Conservation (phyloP, 2,329 filamentous ascomycete species). For the Aspergillus awamori region DNA sequence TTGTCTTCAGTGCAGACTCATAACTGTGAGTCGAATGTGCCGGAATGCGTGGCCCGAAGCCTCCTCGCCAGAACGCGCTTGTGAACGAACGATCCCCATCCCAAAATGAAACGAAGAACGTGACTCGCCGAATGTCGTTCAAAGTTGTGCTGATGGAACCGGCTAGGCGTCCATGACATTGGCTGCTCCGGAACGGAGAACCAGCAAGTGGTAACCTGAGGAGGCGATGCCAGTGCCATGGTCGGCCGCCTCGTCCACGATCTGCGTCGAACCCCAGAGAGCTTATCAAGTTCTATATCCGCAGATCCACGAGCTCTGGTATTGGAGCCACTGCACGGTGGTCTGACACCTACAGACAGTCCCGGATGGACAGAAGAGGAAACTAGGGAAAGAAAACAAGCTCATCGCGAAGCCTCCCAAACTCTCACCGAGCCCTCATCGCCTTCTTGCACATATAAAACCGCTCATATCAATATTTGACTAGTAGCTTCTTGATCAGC, state of each 20-base stretch:
- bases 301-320: neutral
- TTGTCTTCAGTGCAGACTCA: neutral
- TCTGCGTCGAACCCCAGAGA: neutral
- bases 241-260: neutral
- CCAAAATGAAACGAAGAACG: neutral
- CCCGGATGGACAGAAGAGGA: no score
- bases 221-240: neutral
- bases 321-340: neutral
- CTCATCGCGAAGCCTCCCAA: no score
- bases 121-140: neutral
- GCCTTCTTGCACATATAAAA: neutral
- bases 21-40: neutral
- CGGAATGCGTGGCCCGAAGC: neutral
- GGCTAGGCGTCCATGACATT: neutral
- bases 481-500: neutral
- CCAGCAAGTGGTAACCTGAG: neutral
- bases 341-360: neutral
- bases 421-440: neutral
- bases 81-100: neutral
- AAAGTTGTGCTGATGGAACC: neutral
- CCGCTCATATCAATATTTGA: neutral
- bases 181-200: neutral
- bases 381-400: no score
- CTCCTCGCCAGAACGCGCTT: neutral
- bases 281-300: neutral